These are phyloP conservation scores for Fusarium beomiforme DNA, from an alignment of 2,329 filamentous ascomycete species.

Conservation along the genomic window DNA sequence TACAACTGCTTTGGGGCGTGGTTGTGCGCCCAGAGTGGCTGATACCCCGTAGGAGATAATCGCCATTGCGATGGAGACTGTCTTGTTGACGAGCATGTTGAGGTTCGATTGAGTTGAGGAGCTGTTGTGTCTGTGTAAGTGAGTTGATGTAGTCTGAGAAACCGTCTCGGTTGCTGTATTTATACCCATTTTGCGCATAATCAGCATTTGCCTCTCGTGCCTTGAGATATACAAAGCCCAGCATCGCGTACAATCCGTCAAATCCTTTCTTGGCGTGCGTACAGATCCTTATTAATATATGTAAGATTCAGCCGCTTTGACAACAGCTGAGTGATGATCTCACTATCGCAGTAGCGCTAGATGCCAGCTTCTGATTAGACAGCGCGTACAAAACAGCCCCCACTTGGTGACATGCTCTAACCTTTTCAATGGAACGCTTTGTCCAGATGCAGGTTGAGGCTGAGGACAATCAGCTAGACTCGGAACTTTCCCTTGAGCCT, in stretches of 20 bases:
- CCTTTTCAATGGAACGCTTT: background rate
- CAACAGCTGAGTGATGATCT: background rate
- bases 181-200: background rate
- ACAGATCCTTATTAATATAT: background rate
- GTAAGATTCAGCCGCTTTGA: background rate
- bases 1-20: slow-evolving; percentile 2
- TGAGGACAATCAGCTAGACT: background rate
- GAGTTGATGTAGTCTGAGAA: too few relatives aligned
- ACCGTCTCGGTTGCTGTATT: background rate
- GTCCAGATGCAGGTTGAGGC: background rate
- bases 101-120: fast-evolving
- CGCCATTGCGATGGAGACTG: background rate
- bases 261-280: background rate
- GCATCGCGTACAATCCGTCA: background rate
- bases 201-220: background rate
- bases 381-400: background rate
- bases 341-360: background rate
- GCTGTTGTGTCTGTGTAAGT: too few relatives aligned
- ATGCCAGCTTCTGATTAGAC: background rate
- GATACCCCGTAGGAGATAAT: background rate
- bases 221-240: background rate
- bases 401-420: background rate
- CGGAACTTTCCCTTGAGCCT: background rate
- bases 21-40: background rate
- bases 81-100: background rate